Base-by-base conservation (phyloP, 257 asterid genomes). In the Nicotiana paniculata region DNA sequence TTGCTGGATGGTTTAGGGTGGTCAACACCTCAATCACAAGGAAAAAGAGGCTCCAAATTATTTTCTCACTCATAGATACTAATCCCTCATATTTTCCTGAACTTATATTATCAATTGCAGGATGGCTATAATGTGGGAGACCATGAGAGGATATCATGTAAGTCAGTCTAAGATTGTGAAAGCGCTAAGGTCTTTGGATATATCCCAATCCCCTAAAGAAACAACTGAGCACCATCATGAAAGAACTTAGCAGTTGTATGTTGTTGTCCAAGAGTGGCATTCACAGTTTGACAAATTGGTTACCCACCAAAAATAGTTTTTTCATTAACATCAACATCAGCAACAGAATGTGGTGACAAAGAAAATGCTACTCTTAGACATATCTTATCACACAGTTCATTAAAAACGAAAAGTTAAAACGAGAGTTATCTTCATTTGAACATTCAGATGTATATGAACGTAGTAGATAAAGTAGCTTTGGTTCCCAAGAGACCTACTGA, bases 41-140 rank as follows among this genome's bases (percentile, higher is more conserved):
- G 30, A 28, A 28, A 28, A 28, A 28, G 30, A 28, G 30, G 30
- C 30, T 28, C 30, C 30, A 28, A 28, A 28, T 28, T 28, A 51
- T 24, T 24, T 48, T 46, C 43, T 26, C 9, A 8, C 80, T 51
- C 63, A 16, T 2, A 24, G 64, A 75, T 75, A 51, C 51, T 28
- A 28, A 75, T 75, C 63, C 24, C 4, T 48, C 16, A 43, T 16
- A 12, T 46, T 75, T 21, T 15, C 80, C 80, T 51, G 80, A 28
- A 1, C 9, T 15, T 51, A 51, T 75, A 26, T 16, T 16, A 16
- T 75, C 63, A 53, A 37, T 79, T 82, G 77, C 92, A 96, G 98
- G 90, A 91, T 94, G 99, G 97, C 98, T 9, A 84, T 85, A 58
- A 96, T 96, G 98, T 94, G 99, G 98, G 98, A 92, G 82, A 89